These are phyloP conservation scores for Macadamia integrifolia DNA, from an alignment of 164 flowering plant species.

Conservation along the genomic window DNA sequence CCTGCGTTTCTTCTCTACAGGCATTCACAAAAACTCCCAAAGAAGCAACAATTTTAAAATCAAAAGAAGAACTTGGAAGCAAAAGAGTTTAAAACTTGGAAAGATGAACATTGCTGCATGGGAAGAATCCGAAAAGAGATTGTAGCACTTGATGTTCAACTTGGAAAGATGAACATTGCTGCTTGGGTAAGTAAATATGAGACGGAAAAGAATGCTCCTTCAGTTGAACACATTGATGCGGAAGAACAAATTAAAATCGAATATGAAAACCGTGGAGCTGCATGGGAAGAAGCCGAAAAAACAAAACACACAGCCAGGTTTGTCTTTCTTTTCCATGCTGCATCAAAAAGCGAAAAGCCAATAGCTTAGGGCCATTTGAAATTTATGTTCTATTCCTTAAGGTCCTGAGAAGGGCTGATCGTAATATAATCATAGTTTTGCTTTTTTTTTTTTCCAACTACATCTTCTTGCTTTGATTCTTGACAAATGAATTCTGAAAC, in stretches of 20 bases:
- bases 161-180: conserved; percentile 89
- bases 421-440: background rate
- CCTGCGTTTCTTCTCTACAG: no score
- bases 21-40: no score
- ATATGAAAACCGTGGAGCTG: conserved; percentile 62
- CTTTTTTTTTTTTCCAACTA: background rate
- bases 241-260: conserved; percentile 45
- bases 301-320: conserved; percentile 82
- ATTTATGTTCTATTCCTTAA: background rate
- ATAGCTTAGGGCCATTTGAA: no score
- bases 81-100: no score
- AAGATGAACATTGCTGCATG: no score
- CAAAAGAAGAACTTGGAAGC: no score
- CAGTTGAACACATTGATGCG: conserved; percentile 19
- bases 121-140: conserved; percentile 89
- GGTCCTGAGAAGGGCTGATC: background rate
- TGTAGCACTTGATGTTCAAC: conserved; percentile 77
- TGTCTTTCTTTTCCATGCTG: background rate
- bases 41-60: no score
- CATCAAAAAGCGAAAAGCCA: background rate
- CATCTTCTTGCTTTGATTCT: conserved; percentile 1
- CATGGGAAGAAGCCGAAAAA: conserved; percentile 90
- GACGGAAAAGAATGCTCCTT: conserved; percentile 29
- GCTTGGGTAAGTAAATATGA: conserved; percentile 93
- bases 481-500: conserved; percentile 5